Percentiles rank a stretch among this genome's conserved stretches.
These are phyloP conservation scores for Kentomonas sorsogonicus DNA, from an alignment of 208 protist species.

Conservation along the genomic window DNA sequence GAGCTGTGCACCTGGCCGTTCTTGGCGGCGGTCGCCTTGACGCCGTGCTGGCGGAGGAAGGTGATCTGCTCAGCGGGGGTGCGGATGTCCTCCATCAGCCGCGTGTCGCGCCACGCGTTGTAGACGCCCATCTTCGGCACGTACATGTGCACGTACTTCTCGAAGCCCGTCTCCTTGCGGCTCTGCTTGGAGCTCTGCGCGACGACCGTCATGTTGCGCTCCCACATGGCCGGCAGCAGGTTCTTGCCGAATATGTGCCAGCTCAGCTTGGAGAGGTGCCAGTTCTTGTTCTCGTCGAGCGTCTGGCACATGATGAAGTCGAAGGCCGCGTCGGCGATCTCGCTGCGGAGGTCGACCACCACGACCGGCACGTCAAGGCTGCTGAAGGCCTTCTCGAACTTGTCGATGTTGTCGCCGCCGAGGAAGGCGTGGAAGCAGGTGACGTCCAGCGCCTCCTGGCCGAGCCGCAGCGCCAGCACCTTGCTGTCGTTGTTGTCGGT, in stretches of 20 bases:
- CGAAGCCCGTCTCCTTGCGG: conserved; percentile 84
- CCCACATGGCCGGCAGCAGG: conserved; percentile 70
- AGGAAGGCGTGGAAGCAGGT: conserved; percentile 90
- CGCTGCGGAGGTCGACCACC: conserved; percentile 85
- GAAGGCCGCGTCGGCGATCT: conserved; percentile 80
- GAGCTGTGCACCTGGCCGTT: conserved; percentile 71
- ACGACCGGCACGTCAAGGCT: conserved; percentile 69
- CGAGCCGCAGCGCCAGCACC: conserved; percentile 74
- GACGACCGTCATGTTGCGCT: conserved; percentile 77
- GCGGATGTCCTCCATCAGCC: conserved; percentile 79
- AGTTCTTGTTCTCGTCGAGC: conserved; percentile 78
- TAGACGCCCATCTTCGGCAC: conserved; percentile 85
- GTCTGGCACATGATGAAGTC: conserved; percentile 86
- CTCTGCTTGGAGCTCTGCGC: conserved; percentile 82
- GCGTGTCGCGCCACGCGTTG: conserved; percentile 86
- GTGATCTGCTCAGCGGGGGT: conserved; percentile 68
- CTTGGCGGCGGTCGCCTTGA: conserved; percentile 51
- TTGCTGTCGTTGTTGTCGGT: conserved; percentile 87
- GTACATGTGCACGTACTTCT: conserved; percentile 83
- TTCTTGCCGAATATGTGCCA: conserved; percentile 81
- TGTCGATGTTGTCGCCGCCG: conserved; percentile 72
- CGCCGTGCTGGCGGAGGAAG: conserved; percentile 67
- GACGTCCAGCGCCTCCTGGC: conserved; percentile 68
- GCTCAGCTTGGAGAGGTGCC: conserved; percentile 81
- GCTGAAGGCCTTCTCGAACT: conserved; percentile 72